These are phyloP conservation scores for Xerophyta viscosa DNA, from an alignment of 106 monocot genomes.

Conservation along the genomic window DNA sequence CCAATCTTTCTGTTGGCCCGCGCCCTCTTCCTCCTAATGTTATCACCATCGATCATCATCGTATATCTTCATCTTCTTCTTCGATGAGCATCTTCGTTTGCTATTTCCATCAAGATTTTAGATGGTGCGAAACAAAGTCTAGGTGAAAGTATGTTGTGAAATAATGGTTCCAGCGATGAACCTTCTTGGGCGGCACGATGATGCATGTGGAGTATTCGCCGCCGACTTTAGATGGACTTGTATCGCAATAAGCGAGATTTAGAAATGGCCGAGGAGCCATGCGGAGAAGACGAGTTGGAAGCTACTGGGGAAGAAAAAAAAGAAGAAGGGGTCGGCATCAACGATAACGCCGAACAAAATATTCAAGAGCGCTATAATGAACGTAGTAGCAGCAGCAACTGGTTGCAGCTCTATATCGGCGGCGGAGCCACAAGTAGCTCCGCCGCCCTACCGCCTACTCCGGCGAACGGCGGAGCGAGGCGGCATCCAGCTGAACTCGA, in stretches of 20 bases:
- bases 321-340: conserved; percentile 5
- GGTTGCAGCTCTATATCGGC: conserved; percentile 46
- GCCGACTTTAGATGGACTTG: background rate
- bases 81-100: no score
- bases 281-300: background rate
- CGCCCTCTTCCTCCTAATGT: no score
- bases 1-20: no score
- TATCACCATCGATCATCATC: no score
- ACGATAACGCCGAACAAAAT: conserved; percentile 1
- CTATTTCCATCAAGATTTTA: no score
- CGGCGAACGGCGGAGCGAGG: background rate
- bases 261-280: conserved; percentile 33
- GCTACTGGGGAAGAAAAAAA: conserved; percentile 1
- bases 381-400: conserved; percentile 8
- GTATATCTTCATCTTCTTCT: no score
- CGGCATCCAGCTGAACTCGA: conserved; percentile 18
- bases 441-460: background rate
- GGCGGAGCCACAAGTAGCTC: background rate
- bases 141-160: no score
- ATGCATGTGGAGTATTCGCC: conserved; percentile 10
- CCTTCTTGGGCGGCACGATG: conserved; percentile 26
- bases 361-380: no score
- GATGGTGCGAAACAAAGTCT: no score
- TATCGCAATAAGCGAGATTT: background rate
- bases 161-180: conserved; percentile 37